Evolutionary conservation across 768 basidiomycete species (phyloP), one percentile per base, ranked within the genome.

Genomic region (Infundibulicybe gibba): DNA sequence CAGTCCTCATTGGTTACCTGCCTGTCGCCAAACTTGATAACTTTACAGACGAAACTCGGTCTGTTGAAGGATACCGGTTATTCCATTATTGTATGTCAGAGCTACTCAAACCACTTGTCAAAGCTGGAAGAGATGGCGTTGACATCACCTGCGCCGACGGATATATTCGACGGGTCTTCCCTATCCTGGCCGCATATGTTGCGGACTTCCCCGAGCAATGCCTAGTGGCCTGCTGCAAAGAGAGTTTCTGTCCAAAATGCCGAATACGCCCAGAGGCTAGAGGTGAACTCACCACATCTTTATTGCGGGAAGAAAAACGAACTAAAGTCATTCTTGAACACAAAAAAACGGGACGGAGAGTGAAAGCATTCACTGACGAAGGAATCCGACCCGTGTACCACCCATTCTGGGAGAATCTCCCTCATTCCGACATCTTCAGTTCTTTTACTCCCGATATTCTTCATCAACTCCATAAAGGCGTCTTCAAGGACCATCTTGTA

Each of bases 401-500:
- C 10, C 75, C 71, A n/a, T 76, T 74, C 51, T 76, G 74, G 74
- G 39, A 38, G 1, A 52, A 69, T 33, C 51, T 76, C 11, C 71
- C 69, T 0, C 55, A 66, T 50, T 49, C 47, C 47, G 50, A 75
- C 47, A 75, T 76, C 32, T 71, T 68, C 53, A 1, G 30, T 0
- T 61, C 48, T n/a, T 49, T 78, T 25, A 70, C 67, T 1, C 65
- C 68, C 14, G 60, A 75, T 59, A 40, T 75, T 17, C 66, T 77
- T 13, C 74, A 76, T 52, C 73, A 76, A 51, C 59, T 78, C 0
- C 66, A 76, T 55, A 71, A 78, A 49, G 76, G 76, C 0, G 47
- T 74, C 3, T 71, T 76, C 61, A 71, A 71, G 42, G 67, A 74
- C 42, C 74, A 76, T 42, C 43, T 71, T 3, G 58, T 66, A 0